Percentiles rank a stretch among this genome's conserved stretches.
Conservation (phyloP, 2,329 filamentous ascomycete species). For the Saccharata proteae region DNA sequence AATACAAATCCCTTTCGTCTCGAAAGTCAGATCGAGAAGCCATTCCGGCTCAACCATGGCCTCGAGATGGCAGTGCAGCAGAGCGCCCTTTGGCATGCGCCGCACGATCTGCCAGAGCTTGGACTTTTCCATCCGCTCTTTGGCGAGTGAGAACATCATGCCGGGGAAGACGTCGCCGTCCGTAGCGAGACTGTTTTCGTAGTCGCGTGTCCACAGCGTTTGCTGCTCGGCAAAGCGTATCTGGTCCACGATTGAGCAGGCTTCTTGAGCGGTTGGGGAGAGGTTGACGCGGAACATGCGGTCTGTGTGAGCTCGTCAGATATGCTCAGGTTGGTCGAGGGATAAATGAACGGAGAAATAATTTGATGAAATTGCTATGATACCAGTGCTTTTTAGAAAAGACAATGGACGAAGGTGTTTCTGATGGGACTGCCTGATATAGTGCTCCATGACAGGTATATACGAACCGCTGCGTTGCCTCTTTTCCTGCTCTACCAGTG, state of each 20-base stretch:
- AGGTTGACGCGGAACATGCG: slow-evolving; percentile 60
- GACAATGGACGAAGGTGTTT: slow-evolving; percentile 1
- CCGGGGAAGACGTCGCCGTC: slow-evolving; percentile 63
- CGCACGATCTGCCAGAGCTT: slow-evolving; percentile 76
- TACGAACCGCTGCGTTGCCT: slow-evolving; percentile 64
- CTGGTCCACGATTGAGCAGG: slow-evolving; percentile 65
- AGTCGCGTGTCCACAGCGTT: slow-evolving; percentile 62
- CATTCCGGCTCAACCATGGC: slow-evolving; percentile 84
- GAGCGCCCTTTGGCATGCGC: slow-evolving; percentile 76
- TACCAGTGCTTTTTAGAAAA: slow-evolving; percentile 8
- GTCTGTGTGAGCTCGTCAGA: slow-evolving; percentile 36
- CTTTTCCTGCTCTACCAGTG: slow-evolving; percentile 69
- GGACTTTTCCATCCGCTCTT: slow-evolving; percentile 73
- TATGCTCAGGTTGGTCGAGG: too few relatives aligned
- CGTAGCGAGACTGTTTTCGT: slow-evolving; percentile 57
- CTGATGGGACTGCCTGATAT: not conserved
- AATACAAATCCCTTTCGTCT: slow-evolving; percentile 61
- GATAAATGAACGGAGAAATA: slow-evolving; percentile 17
- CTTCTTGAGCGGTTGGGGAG: slow-evolving; percentile 65
- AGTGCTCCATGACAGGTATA: too few relatives aligned
- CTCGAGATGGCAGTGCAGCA: slow-evolving; percentile 80
- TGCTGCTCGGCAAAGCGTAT: slow-evolving; percentile 68
- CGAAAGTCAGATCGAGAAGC: slow-evolving; percentile 59
- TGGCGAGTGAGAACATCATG: slow-evolving; percentile 87
- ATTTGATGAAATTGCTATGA: slow-evolving; percentile 14